phyloP scores from a whole-genome alignment of 2,329 filamentous ascomycete species.

The Cladobotryum mycophilum region DNA sequence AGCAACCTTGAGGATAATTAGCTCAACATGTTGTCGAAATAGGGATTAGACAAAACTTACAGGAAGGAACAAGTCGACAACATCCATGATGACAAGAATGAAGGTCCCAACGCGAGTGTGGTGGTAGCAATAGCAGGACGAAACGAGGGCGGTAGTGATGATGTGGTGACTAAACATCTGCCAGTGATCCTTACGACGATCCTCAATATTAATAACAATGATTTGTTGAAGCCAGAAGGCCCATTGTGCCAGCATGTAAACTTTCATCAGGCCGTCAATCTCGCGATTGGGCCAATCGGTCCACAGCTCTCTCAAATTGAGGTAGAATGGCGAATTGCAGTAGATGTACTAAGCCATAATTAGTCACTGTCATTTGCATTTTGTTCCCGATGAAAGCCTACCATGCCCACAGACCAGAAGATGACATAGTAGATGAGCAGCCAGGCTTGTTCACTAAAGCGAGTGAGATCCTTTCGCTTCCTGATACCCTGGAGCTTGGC shows the following conservation, averaged over 20 bases:
- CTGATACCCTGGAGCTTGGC: conserved; percentile 66
- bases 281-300: conserved; percentile 75
- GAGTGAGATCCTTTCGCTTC: conserved; percentile 67
- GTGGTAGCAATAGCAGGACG: conserved; percentile 78
- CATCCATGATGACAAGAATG: conserved; percentile 87
- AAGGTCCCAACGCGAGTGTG: conserved; percentile 83
- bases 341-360: conserved; percentile 62
- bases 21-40: not conserved
- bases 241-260: conserved; percentile 84
- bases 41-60: conserved; percentile 45
- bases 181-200: conserved; percentile 86
- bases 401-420: conserved; percentile 80
- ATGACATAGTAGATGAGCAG: conserved; percentile 74
- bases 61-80: conserved; percentile 82
- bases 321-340: conserved; percentile 68
- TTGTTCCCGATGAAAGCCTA: conserved; percentile 37
- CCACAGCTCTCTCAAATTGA: conserved; percentile 75
- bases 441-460: conserved; percentile 95
- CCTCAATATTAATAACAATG: conserved; percentile 89
- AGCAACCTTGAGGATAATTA: conserved; percentile 52
- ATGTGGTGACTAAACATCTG: conserved; percentile 97
- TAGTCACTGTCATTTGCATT: not conserved
- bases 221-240: conserved; percentile 94
- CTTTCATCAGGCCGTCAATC: conserved; percentile 68
- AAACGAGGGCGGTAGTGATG: conserved; percentile 76